phyloP scores from a whole-genome alignment of 441 rosid species.

The Euphorbia schlechtendalii region DNA sequence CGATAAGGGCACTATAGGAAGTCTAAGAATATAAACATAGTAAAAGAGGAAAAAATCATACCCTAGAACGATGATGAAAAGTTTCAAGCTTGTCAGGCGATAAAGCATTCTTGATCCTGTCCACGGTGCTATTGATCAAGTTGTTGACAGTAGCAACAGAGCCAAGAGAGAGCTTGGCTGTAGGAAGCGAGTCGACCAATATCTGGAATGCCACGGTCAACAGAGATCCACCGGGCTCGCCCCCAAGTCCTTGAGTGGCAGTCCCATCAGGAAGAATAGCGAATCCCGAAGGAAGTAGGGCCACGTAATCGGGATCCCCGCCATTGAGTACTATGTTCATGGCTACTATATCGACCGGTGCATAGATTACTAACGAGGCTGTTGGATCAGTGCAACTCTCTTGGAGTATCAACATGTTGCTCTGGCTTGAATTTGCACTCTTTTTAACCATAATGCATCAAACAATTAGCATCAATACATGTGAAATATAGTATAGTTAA shows the following conservation, averaged over 20 bases:
- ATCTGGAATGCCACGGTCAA: conserved; percentile 78
- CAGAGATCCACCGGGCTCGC: conserved; percentile 85
- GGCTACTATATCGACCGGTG: conserved; percentile 62
- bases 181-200: conserved; percentile 58
- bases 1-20: too few relatives aligned
- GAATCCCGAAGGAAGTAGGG: conserved; percentile 82
- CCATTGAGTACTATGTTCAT: conserved; percentile 64
- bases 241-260: conserved; percentile 12
- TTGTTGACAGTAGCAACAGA: conserved; percentile 86
- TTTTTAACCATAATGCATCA: conserved; percentile 5
- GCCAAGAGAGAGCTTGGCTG: conserved; percentile 59
- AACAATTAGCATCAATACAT: not conserved
- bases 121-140: conserved; percentile 60
- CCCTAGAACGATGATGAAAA: conserved; percentile 7
- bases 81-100: conserved; percentile 35
- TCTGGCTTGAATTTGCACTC: conserved; percentile 56
- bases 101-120: conserved; percentile 58
- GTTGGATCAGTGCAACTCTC: conserved; percentile 69
- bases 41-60: not conserved
- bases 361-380: conserved; percentile 65
- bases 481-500: not conserved
- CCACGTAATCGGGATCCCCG: conserved; percentile 67
- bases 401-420: conserved; percentile 71
- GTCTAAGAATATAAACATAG: not conserved
- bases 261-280: conserved; percentile 76